Evolutionary conservation across 1,284 basidiomycete species (phyloP), one percentile per base, ranked within the genome.

Genomic region (Tylopilus orsonianus): DNA sequence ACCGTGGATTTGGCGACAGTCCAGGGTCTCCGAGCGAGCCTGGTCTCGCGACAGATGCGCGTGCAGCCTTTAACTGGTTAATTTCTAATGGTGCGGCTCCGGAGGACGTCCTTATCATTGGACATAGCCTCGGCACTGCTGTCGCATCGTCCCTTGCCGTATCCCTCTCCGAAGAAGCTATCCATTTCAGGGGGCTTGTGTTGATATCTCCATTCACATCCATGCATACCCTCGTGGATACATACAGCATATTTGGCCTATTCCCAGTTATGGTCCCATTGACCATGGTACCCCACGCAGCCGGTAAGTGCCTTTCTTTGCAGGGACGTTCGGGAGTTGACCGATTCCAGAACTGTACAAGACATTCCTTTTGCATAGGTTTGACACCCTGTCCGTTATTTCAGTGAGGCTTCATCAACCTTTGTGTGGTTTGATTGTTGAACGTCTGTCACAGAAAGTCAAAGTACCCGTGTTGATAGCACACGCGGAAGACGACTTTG

Each of bases 1-100:
- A 96, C 64, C 82, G 93, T n/a, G 95, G 95, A 0, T 98, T 90
- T 59, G 95, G 76, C 0, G 93, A 98, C 63, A 94, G 91, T 47
- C 78, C 80, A 1, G 92, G 93, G 1, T 67, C 65, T 1, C 94
- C 94, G 0, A 82, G 78, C 9, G 87, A 95, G 64, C 66, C 70
- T 12, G 96, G 94, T 0, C 71, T 97, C 0, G 66, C 81, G 0
- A 68, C 68, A 4, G 96, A 98, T 61, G 93, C 91, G 2, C 74
- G 82, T 22, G 77, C 90, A 0, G 89, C 86, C 0, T 97, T 85
- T 78, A 79, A 91, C 56, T 96, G 87, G 85, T 69, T 93, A 5
- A 64, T 83, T 6, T 61, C 69, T 4, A 72, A 78, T 16, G 86
- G 86, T 6, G 83, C 83, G 10, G 66, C 67, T 29, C 67, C 79